These are phyloP conservation scores for Bassia scoparia DNA, from an alignment of 148 eudicot genomes.

Conservation along the genomic window DNA sequence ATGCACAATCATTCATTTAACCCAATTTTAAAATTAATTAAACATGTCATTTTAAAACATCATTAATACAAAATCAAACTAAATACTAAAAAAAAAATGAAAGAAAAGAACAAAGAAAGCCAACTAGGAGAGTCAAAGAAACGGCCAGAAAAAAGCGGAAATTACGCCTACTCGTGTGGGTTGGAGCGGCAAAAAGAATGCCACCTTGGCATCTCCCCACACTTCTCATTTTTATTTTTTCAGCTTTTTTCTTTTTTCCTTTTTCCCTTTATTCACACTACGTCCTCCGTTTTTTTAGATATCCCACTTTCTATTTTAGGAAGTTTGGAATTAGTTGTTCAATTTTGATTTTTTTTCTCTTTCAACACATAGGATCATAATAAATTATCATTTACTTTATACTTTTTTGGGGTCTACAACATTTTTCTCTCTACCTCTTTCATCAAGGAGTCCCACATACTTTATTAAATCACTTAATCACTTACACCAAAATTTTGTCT, in stretches of 20 bases:
- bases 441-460: no score
- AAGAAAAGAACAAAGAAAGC: not conserved
- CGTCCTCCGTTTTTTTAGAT: no score
- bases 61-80: not conserved
- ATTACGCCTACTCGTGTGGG: slow-evolving; percentile 48
- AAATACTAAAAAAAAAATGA: not conserved
- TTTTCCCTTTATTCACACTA: not conserved
- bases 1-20: not conserved
- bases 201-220: slow-evolving; percentile 26
- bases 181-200: slow-evolving; percentile 38
- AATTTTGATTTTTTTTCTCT: no score
- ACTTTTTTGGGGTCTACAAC: no score
- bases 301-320: no score
- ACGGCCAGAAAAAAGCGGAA: slow-evolving; percentile 40
- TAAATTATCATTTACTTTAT: no score
- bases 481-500: no score
- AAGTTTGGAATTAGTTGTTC: no score
- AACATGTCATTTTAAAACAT: not conserved
- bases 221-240: not conserved
- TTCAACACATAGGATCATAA: no score
- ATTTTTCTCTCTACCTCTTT: not conserved
- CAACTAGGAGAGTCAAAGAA: slow-evolving; percentile 15
- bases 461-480: no score
- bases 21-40: not conserved
- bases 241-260: not conserved